phyloP scores from a whole-genome alignment of 1,284 basidiomycete genomes.

The Xerocomus minutiporus region DNA sequence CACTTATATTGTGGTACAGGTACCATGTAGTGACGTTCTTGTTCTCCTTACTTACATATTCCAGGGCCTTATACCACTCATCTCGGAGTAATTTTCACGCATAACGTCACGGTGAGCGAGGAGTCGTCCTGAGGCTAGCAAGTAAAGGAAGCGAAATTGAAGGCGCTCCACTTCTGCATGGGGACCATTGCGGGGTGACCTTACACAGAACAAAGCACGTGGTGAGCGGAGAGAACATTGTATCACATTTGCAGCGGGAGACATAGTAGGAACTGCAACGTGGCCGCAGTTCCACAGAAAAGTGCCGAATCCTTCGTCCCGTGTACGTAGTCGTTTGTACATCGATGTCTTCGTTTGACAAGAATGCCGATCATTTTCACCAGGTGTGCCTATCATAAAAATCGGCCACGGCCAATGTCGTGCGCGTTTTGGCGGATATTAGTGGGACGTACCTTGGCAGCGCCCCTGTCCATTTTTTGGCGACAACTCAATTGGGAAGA shows the following conservation, averaged over 20 bases:
- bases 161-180: slow-evolving; percentile 3
- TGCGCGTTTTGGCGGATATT: slow-evolving; percentile 6
- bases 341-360: not conserved
- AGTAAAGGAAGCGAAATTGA: not conserved
- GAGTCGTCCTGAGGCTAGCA: not conserved
- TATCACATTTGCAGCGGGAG: slow-evolving; percentile 10
- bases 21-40: not conserved
- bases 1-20: not conserved
- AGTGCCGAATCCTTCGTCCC: not conserved
- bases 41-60: not conserved
- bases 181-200: slow-evolving; percentile 1
- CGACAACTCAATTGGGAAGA: slow-evolving; percentile 1
- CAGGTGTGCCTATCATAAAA: not conserved
- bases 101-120: slow-evolving; percentile 2
- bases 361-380: slow-evolving; percentile 12
- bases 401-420: not conserved
- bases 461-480: slow-evolving; percentile 3
- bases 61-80: not conserved
- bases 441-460: not conserved
- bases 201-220: slow-evolving; percentile 4
- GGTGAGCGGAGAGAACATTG: slow-evolving; percentile 1
- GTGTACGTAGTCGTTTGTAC: not conserved
- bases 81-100: not conserved
- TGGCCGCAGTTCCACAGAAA: slow-evolving; percentile 2
- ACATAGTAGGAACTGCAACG: slow-evolving; percentile 9